Conservation (phyloP, 75 land plant species). For the Pinus albicaulis region DNA sequence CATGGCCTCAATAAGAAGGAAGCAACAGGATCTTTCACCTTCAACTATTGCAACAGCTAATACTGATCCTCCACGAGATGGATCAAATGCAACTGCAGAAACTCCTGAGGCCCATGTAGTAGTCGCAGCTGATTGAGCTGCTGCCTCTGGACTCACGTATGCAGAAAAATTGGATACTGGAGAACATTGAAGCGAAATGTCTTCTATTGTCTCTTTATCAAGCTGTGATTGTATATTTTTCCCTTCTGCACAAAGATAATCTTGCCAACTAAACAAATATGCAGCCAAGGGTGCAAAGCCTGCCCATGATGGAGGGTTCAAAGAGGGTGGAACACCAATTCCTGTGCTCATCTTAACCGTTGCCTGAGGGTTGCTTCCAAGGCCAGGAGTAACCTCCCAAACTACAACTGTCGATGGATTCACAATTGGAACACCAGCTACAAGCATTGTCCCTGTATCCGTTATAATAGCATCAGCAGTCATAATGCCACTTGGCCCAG, state of each 20-base stretch:
- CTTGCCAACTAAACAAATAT: constrained; percentile 93
- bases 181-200: constrained; percentile 78
- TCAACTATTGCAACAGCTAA: constrained; percentile 85
- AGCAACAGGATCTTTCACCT: constrained; percentile 35
- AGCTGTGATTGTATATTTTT: constrained; percentile 39
- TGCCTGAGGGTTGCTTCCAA: constrained; percentile 71
- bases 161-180: constrained; percentile 98
- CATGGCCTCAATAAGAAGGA: not conserved
- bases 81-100: constrained; percentile 96
- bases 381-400: constrained; percentile 94
- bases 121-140: constrained; percentile 71
- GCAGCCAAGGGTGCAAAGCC: constrained; percentile 96
- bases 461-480: constrained; percentile 94
- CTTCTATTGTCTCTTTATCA: constrained; percentile 52
- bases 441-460: constrained; percentile 85
- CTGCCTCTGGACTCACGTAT: constrained; percentile 88
- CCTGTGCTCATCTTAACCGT: constrained; percentile 40
- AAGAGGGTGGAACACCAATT: constrained; percentile 56
- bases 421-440: constrained; percentile 97
- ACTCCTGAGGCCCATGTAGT: constrained; percentile 99
- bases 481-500: constrained; percentile 98
- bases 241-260: constrained; percentile 43
- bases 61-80: constrained; percentile 90
- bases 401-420: constrained; percentile 99
- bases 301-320: constrained; percentile 81